These are phyloP conservation scores for Gomphus sp. DNA, from an alignment of 1,284 basidiomycete species.

Conservation along the genomic window DNA sequence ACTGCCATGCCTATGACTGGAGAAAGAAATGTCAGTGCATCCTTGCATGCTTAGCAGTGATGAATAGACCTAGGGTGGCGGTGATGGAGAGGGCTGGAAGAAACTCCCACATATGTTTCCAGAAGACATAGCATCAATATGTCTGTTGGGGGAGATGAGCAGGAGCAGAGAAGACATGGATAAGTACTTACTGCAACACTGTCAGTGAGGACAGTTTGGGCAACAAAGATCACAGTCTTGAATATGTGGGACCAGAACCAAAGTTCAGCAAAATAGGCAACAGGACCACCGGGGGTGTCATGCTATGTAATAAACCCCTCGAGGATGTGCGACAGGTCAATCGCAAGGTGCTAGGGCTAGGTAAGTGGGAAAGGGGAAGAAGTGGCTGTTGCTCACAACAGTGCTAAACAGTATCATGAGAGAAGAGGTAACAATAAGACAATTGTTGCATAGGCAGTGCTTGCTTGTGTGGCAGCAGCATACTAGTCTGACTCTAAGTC, in stretches of 20 bases:
- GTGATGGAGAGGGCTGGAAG: conserved; percentile 4
- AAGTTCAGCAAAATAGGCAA: conserved; percentile 29
- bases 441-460: conserved; percentile 18
- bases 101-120: conserved; percentile 1
- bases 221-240: conserved; percentile 25
- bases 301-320: conserved; percentile 28
- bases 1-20: neutral
- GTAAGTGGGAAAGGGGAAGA: neutral
- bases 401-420: conserved; percentile 25
- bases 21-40: neutral
- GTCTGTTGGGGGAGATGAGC: neutral
- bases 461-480: conserved; percentile 19
- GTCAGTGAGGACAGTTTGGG: conserved; percentile 15
- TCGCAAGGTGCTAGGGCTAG: conserved; percentile 26
- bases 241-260: conserved; percentile 29
- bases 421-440: conserved; percentile 24
- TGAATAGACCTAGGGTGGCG: neutral
- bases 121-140: conserved; percentile 9
- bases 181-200: neutral
- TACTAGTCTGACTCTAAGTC: no score
- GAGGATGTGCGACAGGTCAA: conserved; percentile 29
- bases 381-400: conserved; percentile 12
- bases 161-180: neutral
- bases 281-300: conserved; percentile 24
- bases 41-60: neutral